A percentile compares a stretch with the other conserved stretches of the same genome.
phyloP scores from a whole-genome alignment of 208 protist genomes.

The Spongospora subterranea region DNA sequence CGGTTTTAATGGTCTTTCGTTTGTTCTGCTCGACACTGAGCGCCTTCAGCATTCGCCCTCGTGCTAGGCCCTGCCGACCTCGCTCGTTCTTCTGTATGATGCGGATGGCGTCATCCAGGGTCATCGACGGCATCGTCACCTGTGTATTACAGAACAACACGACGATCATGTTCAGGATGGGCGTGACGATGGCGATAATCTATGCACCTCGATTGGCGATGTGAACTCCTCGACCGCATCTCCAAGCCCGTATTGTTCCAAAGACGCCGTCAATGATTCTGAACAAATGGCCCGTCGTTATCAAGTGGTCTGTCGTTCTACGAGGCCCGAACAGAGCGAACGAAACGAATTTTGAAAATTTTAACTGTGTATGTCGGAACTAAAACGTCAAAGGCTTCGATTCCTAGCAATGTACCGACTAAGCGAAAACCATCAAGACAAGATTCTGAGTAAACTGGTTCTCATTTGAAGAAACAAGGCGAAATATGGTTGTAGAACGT shows the following conservation, averaged over 20 bases:
- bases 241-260: constrained; percentile 9
- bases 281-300: background rate
- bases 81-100: constrained; percentile 54
- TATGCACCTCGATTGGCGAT: constrained; percentile 5
- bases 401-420: too few species aligned
- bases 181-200: background rate
- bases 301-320: too few species aligned
- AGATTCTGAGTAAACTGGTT: too few species aligned
- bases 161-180: background rate
- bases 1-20: background rate
- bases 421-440: too few species aligned
- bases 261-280: background rate
- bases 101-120: constrained; percentile 42
- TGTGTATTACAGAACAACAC: background rate
- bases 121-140: constrained; percentile 35
- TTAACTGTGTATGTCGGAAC: too few species aligned
- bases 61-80: background rate
- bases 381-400: too few species aligned
- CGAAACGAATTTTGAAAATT: too few species aligned
- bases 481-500: too few species aligned
- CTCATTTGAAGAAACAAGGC: too few species aligned
- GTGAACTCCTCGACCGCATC: background rate
- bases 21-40: background rate
- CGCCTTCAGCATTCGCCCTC: constrained; percentile 43
- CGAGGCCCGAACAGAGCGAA: too few species aligned